These are phyloP conservation scores for Cladosporium velox DNA, from an alignment of 2,329 filamentous ascomycete genomes.

Conservation along the genomic window DNA sequence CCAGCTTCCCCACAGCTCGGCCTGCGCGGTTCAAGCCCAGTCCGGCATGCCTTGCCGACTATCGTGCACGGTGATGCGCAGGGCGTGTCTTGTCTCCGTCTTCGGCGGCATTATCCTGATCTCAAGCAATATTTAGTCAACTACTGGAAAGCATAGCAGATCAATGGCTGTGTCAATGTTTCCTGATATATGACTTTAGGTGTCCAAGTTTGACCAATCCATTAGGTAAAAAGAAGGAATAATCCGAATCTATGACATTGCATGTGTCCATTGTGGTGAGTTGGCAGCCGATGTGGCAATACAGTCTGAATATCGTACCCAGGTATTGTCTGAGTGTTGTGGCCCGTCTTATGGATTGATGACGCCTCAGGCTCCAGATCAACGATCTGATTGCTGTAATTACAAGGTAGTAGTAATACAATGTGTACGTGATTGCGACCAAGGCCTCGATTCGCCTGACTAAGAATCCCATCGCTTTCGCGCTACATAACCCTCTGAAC, in stretches of 20 bases:
- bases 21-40: background rate
- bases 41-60: constrained; percentile 2
- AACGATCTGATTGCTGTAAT: background rate
- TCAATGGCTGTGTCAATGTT: background rate
- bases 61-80: background rate
- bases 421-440: background rate
- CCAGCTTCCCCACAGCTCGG: constrained; percentile 6
- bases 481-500: background rate
- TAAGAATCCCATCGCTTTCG: background rate
- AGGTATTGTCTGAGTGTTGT: background rate
- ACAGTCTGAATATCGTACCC: background rate
- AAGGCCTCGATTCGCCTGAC: background rate
- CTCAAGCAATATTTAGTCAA: background rate
- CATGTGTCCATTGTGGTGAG: background rate
- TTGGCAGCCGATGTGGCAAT: background rate
- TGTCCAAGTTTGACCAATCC: background rate
- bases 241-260: background rate
- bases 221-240: background rate
- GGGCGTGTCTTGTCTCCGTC: background rate
- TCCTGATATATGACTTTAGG: background rate
- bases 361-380: background rate
- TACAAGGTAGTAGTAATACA: background rate
- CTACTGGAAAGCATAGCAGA: background rate
- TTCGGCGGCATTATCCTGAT: background rate
- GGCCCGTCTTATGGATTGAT: no score